Conservation (phyloP, 495 filamentous ascomycete species). For the Lentithecium fluviatile region DNA sequence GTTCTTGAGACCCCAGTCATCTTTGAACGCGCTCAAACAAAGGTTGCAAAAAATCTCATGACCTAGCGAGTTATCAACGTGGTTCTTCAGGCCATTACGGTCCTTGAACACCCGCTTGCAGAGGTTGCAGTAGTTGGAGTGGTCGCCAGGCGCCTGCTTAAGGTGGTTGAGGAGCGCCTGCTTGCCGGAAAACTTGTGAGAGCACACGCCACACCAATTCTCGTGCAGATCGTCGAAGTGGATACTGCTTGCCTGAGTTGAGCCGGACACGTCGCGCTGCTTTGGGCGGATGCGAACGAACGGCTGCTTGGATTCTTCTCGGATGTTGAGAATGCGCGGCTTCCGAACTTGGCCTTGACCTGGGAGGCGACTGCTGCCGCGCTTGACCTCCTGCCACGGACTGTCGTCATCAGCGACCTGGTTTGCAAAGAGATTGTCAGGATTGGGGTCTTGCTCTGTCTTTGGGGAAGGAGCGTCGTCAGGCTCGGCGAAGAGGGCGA, state of each 20-base stretch:
- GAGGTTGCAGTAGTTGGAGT: constrained; percentile 31
- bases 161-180: constrained; percentile 2
- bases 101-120: constrained; percentile 26
- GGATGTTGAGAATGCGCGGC: not conserved
- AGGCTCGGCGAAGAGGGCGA: constrained; percentile 8
- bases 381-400: constrained; percentile 6
- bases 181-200: constrained; percentile 2
- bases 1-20: constrained; percentile 13
- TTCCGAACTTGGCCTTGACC: not conserved
- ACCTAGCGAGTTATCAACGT: constrained; percentile 17
- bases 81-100: constrained; percentile 26
- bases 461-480: not conserved
- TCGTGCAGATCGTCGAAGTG: not conserved
- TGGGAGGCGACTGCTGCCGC: not conserved
- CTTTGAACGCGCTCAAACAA: constrained; percentile 24
- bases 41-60: constrained; percentile 25
- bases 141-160: constrained; percentile 4
- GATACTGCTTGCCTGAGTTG: not conserved
- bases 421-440: not conserved
- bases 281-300: not conserved
- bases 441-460: not conserved
- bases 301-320: not conserved
- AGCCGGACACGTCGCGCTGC: not conserved
- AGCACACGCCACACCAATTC: constrained; percentile 24
- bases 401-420: not conserved